A percentile compares a stretch with the other conserved stretches of the same genome.
phyloP scores from a whole-genome alignment of 345 rosid species.

The Kernera saxatilis region DNA sequence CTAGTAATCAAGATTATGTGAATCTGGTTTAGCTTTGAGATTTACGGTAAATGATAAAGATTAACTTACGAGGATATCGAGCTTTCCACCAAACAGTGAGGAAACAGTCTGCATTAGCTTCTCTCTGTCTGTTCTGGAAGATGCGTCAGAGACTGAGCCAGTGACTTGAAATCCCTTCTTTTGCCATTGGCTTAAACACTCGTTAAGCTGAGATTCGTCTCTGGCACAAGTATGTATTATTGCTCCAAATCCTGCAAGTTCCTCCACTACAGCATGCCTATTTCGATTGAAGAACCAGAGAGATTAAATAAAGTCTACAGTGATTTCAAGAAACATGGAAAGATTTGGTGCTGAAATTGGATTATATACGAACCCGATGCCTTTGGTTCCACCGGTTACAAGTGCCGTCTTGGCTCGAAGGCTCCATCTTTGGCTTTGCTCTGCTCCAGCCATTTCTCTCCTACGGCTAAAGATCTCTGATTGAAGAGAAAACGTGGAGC shows the following conservation, averaged over 20 bases:
- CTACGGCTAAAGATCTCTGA: neutral
- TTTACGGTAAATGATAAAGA: neutral
- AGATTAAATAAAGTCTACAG: neutral
- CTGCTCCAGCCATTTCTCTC: slow-evolving; percentile 24
- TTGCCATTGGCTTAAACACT: slow-evolving; percentile 45
- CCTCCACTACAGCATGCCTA: slow-evolving; percentile 66
- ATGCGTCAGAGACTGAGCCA: slow-evolving; percentile 46
- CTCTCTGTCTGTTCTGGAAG: slow-evolving; percentile 30
- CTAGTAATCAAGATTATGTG: slow-evolving; percentile 20
- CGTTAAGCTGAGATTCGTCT: slow-evolving; percentile 43
- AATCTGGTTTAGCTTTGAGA: neutral
- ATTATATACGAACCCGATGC: slow-evolving; percentile 42
- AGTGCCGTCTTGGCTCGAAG: slow-evolving; percentile 56
- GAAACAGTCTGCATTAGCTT: slow-evolving; percentile 42
- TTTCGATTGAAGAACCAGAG: neutral
- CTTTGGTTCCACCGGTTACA: slow-evolving; percentile 65
- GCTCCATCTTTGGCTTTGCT: slow-evolving; percentile 54
- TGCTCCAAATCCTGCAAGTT: slow-evolving; percentile 64
- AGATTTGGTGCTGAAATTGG: neutral
- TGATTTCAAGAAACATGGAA: neutral
- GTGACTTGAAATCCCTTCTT: slow-evolving; percentile 42
- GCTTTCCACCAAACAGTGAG: slow-evolving; percentile 42
- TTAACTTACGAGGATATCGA: slow-evolving; percentile 48
- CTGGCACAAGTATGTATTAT: slow-evolving; percentile 66
- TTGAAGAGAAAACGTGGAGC: neutral